Conservation (phyloP, 352 stramenopile genomes). For the Phytopythium oedochilum region DNA sequence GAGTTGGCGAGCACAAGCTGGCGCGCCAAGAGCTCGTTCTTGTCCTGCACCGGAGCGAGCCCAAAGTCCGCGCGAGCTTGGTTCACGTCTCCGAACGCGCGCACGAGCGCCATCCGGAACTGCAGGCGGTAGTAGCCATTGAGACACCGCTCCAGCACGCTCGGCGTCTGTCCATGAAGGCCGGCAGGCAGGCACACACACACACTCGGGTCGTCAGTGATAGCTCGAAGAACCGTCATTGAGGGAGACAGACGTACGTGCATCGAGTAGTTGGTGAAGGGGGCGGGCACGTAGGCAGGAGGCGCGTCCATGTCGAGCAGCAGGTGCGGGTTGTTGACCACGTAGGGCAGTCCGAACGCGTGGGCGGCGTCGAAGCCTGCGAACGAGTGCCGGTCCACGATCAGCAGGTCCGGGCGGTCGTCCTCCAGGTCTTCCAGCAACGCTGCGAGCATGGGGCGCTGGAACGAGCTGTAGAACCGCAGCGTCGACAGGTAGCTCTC, state of each 20-base stretch:
- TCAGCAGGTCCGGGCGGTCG: conserved; percentile 58
- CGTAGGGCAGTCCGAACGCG: conserved; percentile 58
- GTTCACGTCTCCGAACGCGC: conserved; percentile 66
- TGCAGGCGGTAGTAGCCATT: conserved; percentile 75
- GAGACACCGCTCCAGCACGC: conserved; percentile 70
- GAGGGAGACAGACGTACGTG: conserved; percentile 34
- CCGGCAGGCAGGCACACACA: conserved; percentile 2
- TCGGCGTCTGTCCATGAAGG: conserved; percentile 48
- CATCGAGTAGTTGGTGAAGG: conserved; percentile 80
- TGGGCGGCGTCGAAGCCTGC: conserved; percentile 69
- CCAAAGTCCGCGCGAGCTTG: conserved; percentile 43
- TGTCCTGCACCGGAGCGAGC: conserved; percentile 40
- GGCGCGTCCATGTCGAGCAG: conserved; percentile 84
- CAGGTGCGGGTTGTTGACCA: conserved; percentile 78
- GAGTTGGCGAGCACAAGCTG: conserved; percentile 78
- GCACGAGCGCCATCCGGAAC: conserved; percentile 59
- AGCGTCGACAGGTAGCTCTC: conserved; percentile 63
- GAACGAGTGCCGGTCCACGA: conserved; percentile 83
- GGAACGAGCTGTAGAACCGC: conserved; percentile 74
- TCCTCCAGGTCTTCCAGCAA: conserved; percentile 59
- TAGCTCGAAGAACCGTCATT: too few relatives aligned
- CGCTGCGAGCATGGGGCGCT: conserved; percentile 63
- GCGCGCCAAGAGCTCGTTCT: conserved; percentile 48
- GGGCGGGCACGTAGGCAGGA: conserved; percentile 71
- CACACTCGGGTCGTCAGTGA: neutral